Evolutionary conservation across 2,329 filamentous ascomycete genomes (phyloP).

Genomic region (Alternaria panax): DNA sequence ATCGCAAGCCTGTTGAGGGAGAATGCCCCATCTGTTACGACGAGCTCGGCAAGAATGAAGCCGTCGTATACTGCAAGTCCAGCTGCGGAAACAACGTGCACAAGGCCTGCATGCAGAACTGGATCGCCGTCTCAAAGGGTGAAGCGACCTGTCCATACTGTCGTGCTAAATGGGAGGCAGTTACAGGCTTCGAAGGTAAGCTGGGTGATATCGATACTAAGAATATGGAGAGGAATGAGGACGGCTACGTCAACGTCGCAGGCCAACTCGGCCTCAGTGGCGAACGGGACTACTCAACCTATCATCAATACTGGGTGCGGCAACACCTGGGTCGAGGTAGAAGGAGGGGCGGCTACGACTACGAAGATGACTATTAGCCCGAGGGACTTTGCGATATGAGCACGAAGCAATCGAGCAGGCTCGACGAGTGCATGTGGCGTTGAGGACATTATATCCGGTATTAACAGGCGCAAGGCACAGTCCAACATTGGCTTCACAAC

Average conservation of each 20-base stretch:
- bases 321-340: slow-evolving; percentile 16
- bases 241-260: slow-evolving; percentile 70
- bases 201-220: slow-evolving; percentile 57
- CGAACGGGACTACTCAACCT: slow-evolving; percentile 49
- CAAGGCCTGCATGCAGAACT: slow-evolving; percentile 63
- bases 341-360: slow-evolving; percentile 4
- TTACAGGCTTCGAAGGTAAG: slow-evolving; percentile 48
- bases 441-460: slow-evolving; percentile 2
- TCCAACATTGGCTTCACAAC: not conserved
- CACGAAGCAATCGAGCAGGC: not conserved
- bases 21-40: slow-evolving; percentile 67
- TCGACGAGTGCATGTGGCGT: slow-evolving; percentile 1
- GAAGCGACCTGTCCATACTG: slow-evolving; percentile 68
- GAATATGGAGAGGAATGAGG: slow-evolving; percentile 51
- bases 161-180: slow-evolving; percentile 62
- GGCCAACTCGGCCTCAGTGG: slow-evolving; percentile 65
- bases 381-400: not conserved
- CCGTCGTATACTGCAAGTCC: slow-evolving; percentile 62
- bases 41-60: slow-evolving; percentile 44
- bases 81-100: slow-evolving; percentile 71
- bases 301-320: slow-evolving; percentile 37
- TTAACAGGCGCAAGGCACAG: not conserved
- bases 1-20: slow-evolving; percentile 66
- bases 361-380: slow-evolving; percentile 1
- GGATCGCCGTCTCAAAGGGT: slow-evolving; percentile 48